Conservation (phyloP, 345 rosid species). For the Salix arbutifolia region DNA sequence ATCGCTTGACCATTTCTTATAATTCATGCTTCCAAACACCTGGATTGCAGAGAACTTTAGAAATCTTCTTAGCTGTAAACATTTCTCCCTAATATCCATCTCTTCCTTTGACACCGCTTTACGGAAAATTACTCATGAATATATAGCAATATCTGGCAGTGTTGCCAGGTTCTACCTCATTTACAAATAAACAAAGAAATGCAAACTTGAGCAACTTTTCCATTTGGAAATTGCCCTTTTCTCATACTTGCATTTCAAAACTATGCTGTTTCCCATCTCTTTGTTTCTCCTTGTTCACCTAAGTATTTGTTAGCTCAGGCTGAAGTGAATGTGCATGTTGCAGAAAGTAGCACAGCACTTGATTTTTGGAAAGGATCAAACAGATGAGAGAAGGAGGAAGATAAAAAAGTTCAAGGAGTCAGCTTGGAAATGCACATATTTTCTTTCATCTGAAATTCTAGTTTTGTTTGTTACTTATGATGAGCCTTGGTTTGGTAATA, state of each 20-base stretch:
- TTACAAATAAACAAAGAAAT: background rate
- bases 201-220: background rate
- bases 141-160: background rate
- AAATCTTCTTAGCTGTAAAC: background rate
- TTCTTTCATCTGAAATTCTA: constrained; percentile 66
- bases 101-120: background rate
- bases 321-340: constrained; percentile 25
- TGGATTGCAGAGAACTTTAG: background rate
- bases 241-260: background rate
- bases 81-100: background rate
- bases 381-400: constrained; percentile 44
- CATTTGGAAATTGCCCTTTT: background rate
- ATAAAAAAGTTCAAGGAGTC: constrained; percentile 80
- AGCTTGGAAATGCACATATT: constrained; percentile 86
- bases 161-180: background rate
- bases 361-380: constrained; percentile 50
- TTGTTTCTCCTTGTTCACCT: constrained; percentile 1
- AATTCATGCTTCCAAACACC: background rate
- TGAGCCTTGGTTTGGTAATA: constrained; percentile 83
- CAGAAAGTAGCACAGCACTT: constrained; percentile 56
- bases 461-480: constrained; percentile 50
- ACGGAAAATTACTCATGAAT: background rate
- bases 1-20: background rate
- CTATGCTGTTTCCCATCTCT: background rate
- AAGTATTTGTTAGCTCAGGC: constrained; percentile 7